Percentiles rank a stretch among this genome's conserved stretches.
Evolutionary conservation across 2,329 filamentous ascomycete genomes (phyloP).

Genomic region (Apiospora kogelbergensis): DNA sequence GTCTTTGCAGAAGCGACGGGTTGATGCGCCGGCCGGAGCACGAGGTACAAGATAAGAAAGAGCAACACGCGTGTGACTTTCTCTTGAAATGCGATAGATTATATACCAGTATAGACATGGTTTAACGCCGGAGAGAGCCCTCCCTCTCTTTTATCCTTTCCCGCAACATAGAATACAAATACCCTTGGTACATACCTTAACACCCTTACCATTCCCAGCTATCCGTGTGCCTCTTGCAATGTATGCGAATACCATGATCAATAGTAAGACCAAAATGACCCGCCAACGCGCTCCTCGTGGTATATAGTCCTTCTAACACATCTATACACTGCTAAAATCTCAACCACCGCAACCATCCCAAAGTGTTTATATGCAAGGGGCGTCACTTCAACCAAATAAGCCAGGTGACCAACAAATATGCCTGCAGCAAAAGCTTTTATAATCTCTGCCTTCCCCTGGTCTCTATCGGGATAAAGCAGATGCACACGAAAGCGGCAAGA

Average conservation of each 20-base stretch:
- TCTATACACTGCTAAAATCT: not conserved
- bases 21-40: slow-evolving; percentile 63
- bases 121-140: not conserved
- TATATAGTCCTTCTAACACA: not conserved
- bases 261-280: not conserved
- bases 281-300: not conserved
- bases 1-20: slow-evolving; percentile 62
- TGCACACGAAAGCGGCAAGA: slow-evolving; percentile 57
- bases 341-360: not conserved
- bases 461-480: slow-evolving; percentile 63
- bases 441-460: slow-evolving; percentile 59
- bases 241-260: not conserved
- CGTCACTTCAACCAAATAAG: no score
- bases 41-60: slow-evolving; percentile 46
- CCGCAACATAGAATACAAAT: not conserved
- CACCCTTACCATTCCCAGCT: not conserved
- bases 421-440: not conserved
- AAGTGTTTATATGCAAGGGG: not conserved
- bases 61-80: slow-evolving; percentile 21
- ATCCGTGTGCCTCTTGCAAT: not conserved
- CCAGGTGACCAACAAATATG: not conserved
- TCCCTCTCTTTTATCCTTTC: not conserved
- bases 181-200: not conserved
- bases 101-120: not conserved
- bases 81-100: not conserved